Conservation (phyloP, 192 early-diverging fungal genomes). For the Polychytrium aggregatum region DNA sequence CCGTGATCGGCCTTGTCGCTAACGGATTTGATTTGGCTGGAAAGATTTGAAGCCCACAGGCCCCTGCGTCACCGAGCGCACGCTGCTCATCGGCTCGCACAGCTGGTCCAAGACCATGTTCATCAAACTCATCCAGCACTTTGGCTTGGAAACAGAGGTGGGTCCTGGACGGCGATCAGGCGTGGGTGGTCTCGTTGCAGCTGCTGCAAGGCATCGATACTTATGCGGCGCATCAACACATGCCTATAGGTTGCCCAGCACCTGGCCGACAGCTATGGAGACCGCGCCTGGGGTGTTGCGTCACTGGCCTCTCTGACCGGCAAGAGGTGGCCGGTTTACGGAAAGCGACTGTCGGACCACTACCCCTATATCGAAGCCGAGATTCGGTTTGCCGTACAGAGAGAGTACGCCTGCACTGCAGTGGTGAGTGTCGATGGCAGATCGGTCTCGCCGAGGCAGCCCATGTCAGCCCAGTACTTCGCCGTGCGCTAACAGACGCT, state of each 20-base stretch:
- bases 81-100: constrained; percentile 73
- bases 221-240: too few relatives aligned
- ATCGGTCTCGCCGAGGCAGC: too few relatives aligned
- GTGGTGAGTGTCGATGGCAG: constrained; percentile 29
- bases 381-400: constrained; percentile 78
- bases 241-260: constrained; percentile 63
- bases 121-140: constrained; percentile 90
- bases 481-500: neutral
- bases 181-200: too few relatives aligned
- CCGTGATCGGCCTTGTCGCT: too few relatives aligned
- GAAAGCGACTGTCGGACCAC: constrained; percentile 58
- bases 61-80: constrained; percentile 64
- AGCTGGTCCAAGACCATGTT: constrained; percentile 88
- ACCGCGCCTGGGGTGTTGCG: constrained; percentile 89
- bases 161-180: too few relatives aligned
- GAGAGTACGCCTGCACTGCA: constrained; percentile 86
- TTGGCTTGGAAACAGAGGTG: constrained; percentile 79
- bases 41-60: constrained; percentile 47
- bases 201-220: too few relatives aligned
- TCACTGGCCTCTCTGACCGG: constrained; percentile 64
- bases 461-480: neutral
- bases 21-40: neutral
- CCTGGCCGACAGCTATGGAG: constrained; percentile 83
- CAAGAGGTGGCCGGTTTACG: constrained; percentile 68
- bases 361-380: constrained; percentile 95